A percentile compares a stretch with the other conserved stretches of the same genome.
These are phyloP conservation scores for Wickerhamomyces hampshirensis DNA, from an alignment of 805 yeast species.

Conservation along the genomic window DNA sequence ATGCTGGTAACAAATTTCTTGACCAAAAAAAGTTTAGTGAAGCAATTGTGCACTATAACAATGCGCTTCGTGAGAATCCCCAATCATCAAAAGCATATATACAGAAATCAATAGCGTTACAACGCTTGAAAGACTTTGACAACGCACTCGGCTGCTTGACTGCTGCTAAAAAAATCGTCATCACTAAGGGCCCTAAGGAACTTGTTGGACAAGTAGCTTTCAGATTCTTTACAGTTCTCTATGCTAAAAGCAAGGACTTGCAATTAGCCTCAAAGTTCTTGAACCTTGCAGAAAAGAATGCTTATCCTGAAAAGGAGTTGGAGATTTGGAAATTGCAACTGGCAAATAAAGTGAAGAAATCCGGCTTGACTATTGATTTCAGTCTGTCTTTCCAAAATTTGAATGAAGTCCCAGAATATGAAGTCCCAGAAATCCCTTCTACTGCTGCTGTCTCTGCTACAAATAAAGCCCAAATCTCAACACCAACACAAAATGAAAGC, in stretches of 20 bases:
- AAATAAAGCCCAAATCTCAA: background rate
- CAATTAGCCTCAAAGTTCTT: slow-evolving; percentile 37
- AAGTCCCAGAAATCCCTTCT: slow-evolving; percentile 1
- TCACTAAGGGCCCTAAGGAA: slow-evolving; percentile 34
- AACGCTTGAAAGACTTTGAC: slow-evolving; percentile 37
- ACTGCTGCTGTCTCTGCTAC: background rate
- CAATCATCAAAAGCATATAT: slow-evolving; percentile 40
- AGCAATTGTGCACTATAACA: slow-evolving; percentile 35
- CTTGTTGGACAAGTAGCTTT: slow-evolving; percentile 42
- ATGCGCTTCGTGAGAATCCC: slow-evolving; percentile 38
- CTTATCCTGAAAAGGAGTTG: slow-evolving; percentile 25
- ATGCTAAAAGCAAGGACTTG: slow-evolving; percentile 35
- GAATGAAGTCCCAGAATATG: slow-evolving; percentile 9
- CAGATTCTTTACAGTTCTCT: slow-evolving; percentile 37
- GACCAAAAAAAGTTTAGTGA: slow-evolving; percentile 36
- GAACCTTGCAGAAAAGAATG: slow-evolving; percentile 33
- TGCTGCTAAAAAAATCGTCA: slow-evolving; percentile 40
- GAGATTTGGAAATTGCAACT: slow-evolving; percentile 19
- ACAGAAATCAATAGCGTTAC: slow-evolving; percentile 41
- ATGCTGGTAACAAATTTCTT: slow-evolving; percentile 24
- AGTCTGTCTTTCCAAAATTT: slow-evolving; percentile 4
- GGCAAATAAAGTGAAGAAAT: slow-evolving; percentile 16
- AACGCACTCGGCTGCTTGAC: slow-evolving; percentile 38
- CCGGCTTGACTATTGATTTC: slow-evolving; percentile 5
- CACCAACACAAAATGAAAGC: background rate